Base-by-base conservation (phyloP, 192 early-diverging fungal species). In the Diversispora eburnea region DNA sequence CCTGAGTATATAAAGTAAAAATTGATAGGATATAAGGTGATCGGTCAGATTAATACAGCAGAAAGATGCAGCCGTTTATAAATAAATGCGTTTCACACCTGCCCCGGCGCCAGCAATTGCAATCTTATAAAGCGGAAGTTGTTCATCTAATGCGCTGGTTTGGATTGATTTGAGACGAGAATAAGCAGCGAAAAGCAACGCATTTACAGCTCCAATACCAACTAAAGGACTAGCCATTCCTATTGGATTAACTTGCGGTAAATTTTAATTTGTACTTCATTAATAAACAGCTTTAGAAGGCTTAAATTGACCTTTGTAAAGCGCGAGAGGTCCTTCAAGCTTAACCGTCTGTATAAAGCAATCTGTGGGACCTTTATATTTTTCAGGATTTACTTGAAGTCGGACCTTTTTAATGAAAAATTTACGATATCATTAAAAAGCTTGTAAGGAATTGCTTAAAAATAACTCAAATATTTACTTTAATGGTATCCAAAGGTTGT, bases 91-190 rank as follows among this genome's bases (percentile, higher is more conserved):
- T 19, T 70, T 47, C 41, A 20, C 17, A 60, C 87, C 97, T 33
- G 94, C 94, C 43, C 92, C 94, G 39, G 93, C 87, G 45, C 97
- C 97, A 46, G 95, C 94, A 42, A 95, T 62, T 5, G 89, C 91
- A 62, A 95, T 91, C 68, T 97, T 87, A 0, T 67, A 61, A 6
- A 94, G 75, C 4, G 88, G 81, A 10, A 95, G 83, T 25, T 84
- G 80, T 33, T 78, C 80, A 39, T 78, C 74, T 10, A 84, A 75
- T 9, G 78, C 76, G 8, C 77, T 79, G 42, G 86, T 83, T 65
- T 87, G 86, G 3, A 87, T 52, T 17, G 84, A 77, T 63, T 87
- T 88, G 58, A 88, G 78, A 51, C 83, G 79, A 1, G 91, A 89
- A 75, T 95, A 93, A 9, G 92, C 88, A 47, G 91, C 90, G 77